Conservation (phyloP, 78 protist genomes). For the Thecamonas trahens region DNA sequence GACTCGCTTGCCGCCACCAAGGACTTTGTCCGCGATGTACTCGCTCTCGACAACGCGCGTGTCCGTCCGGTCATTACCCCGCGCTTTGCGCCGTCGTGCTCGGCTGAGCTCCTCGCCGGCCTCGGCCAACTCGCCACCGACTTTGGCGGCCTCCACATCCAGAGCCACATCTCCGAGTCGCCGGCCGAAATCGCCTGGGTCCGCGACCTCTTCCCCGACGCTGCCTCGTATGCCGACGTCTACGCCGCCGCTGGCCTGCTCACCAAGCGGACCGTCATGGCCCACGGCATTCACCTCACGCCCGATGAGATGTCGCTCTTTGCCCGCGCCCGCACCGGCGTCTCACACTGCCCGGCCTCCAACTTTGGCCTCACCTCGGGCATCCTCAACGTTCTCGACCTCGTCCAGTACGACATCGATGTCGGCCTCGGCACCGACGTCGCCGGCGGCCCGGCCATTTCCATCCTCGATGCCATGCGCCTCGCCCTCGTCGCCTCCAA, state of each 20-base stretch:
- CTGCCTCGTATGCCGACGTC: conserved; percentile 49
- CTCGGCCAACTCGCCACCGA: conserved; percentile 9
- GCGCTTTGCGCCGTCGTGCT: conserved; percentile 74
- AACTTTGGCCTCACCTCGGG: conserved; percentile 46
- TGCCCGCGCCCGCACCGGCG: conserved; percentile 4
- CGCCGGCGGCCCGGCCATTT: conserved; percentile 60
- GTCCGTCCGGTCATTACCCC: conserved; percentile 60
- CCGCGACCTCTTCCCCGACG: conserved; percentile 33
- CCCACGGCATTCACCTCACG: conserved; percentile 62
- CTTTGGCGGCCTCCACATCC: conserved; percentile 30
- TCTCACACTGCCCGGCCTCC: conserved; percentile 71
- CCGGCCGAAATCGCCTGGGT: conserved; percentile 54
- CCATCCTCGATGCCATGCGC: conserved; percentile 63
- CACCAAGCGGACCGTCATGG: conserved; percentile 54
- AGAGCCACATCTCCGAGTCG: conserved; percentile 73
- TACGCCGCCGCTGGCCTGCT: conserved; percentile 52
- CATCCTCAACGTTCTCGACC: conserved; percentile 11
- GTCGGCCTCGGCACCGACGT: conserved; percentile 83
- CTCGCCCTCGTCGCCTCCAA: conserved; percentile 61
- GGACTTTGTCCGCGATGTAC: conserved; percentile 18
- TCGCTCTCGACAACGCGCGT: background rate
- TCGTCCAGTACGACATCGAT: background rate
- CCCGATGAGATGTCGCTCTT: conserved; percentile 37
- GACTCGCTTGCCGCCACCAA: conserved; percentile 29
- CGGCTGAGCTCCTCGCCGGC: conserved; percentile 35